Base-by-base conservation (phyloP, 768 basidiomycete genomes). In the Psilocybe cubensis region DNA sequence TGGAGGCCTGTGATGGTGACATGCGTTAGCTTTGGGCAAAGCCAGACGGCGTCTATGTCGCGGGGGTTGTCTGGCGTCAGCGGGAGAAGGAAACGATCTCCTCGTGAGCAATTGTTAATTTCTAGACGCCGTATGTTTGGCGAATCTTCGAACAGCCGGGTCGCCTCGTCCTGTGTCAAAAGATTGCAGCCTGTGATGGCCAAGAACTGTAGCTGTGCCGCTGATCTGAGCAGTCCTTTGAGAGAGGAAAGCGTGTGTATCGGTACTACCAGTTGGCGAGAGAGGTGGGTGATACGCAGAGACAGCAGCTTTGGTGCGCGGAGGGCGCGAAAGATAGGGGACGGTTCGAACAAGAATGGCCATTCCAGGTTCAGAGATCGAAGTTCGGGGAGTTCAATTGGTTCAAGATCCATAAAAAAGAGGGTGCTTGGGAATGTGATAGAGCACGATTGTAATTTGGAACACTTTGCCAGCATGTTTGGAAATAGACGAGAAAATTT, bases 391-490 rank as follows among this genome's bases (percentile, higher is more conserved):
- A 68, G 51, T 3, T 55, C 52, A 14, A 66, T 61, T 2, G 61
- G 46, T 21, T 60, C 58, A 3, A 61, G 27, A 18, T 44, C 28
- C 29, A 44, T 18, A 31, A 53, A 47, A 47, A 58, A 58, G 33
- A 57, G 48, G 54, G 46, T 60, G 52, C 35, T 35, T 4, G 64
- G 68, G 47, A 68, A 66, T 17, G 44, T 53, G 38, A 66, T 60
- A 14, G 49, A 61, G 54, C 63, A 61, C 11, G 62, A 53, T 18
- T 59, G 54, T n/a, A 67, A 41, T 31, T 54, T 48, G 18, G 41
- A 40, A 47, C 64, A 69, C 24, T 40, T 52, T 41, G 62, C 52
- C 25, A 67, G 64, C 8, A 59, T 47, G n/a, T 41, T 42, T 9
- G 62, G 58, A 29, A 67, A 64, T 35, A 52, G 48, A 18, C 60